phyloP scores from a whole-genome alignment of 2,329 filamentous ascomycete genomes.

The Colletotrichum lini region DNA sequence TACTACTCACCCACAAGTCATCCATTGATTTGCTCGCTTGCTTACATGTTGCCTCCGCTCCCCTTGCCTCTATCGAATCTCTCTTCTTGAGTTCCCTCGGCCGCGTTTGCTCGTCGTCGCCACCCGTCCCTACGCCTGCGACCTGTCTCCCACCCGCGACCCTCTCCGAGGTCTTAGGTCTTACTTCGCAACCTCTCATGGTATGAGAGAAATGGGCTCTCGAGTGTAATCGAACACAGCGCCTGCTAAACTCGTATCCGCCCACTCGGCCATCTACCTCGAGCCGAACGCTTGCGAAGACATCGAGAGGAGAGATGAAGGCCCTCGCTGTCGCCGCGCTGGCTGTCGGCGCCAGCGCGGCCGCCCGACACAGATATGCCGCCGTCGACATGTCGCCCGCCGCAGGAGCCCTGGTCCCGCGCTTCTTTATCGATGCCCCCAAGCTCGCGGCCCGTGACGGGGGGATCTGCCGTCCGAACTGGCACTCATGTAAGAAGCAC shows the following conservation, averaged over 20 bases:
- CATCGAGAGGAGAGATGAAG: not conserved
- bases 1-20: not conserved
- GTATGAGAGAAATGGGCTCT: not conserved
- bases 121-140: not conserved
- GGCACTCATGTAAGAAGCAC: slow-evolving; percentile 37
- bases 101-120: slow-evolving; percentile 8
- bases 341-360: slow-evolving; percentile 24
- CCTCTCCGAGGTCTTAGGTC: not conserved
- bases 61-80: not conserved
- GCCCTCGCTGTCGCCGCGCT: slow-evolving; percentile 6
- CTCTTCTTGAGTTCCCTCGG: not conserved
- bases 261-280: not conserved
- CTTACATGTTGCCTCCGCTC: slow-evolving; percentile 11
- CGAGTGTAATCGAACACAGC: not conserved
- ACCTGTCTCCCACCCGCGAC: not conserved
- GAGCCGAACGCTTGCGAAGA: not conserved
- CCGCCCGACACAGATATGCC: slow-evolving; percentile 31
- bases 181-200: not conserved
- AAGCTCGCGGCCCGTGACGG: slow-evolving; percentile 39
- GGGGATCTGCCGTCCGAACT: slow-evolving; percentile 25
- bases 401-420: slow-evolving; percentile 30
- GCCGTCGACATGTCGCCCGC: slow-evolving; percentile 38
- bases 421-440: slow-evolving; percentile 40
- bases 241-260: not conserved
- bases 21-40: not conserved